Evolutionary conservation across 176 grass and related monocot genomes (phyloP).

Genomic region (Zea mays): DNA sequence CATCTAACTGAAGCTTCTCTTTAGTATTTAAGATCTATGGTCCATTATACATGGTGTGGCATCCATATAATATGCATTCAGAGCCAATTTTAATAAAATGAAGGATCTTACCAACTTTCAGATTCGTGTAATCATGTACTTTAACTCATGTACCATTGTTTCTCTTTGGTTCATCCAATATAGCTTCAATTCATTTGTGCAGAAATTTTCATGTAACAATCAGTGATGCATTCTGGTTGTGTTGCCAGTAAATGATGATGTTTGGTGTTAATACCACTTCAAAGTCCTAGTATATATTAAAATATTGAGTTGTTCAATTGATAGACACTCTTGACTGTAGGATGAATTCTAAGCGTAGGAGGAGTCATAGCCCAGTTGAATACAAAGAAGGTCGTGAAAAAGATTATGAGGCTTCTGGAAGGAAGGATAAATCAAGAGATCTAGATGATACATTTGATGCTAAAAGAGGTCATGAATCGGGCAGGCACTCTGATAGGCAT

Average conservation of each 20-base stretch:
- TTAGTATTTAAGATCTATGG: neutral
- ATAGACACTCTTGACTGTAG: slow-evolving; percentile 29
- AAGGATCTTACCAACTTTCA: neutral
- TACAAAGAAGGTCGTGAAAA: slow-evolving; percentile 44
- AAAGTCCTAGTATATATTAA: too few relatives aligned
- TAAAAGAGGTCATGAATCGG: slow-evolving; percentile 53
- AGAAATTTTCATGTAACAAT: neutral
- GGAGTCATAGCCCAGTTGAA: slow-evolving; percentile 58
- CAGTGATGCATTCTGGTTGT: neutral
- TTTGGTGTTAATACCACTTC: neutral
- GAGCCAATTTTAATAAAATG: neutral
- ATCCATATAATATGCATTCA: neutral
- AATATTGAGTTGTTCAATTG: slow-evolving; percentile 27
- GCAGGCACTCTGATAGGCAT: slow-evolving; percentile 55
- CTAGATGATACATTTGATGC: slow-evolving; percentile 33
- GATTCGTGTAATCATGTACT: neutral
- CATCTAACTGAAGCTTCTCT: neutral
- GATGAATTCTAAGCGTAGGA: slow-evolving; percentile 47
- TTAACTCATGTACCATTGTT: neutral
- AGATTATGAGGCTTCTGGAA: slow-evolving; percentile 37
- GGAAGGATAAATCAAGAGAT: slow-evolving; percentile 47
- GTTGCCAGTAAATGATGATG: neutral
- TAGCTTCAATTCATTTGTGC: neutral
- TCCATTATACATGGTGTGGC: neutral
- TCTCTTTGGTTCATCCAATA: neutral